Base-by-base conservation (phyloP, 2,329 filamentous ascomycete species). In the Xylaria sp. region DNA sequence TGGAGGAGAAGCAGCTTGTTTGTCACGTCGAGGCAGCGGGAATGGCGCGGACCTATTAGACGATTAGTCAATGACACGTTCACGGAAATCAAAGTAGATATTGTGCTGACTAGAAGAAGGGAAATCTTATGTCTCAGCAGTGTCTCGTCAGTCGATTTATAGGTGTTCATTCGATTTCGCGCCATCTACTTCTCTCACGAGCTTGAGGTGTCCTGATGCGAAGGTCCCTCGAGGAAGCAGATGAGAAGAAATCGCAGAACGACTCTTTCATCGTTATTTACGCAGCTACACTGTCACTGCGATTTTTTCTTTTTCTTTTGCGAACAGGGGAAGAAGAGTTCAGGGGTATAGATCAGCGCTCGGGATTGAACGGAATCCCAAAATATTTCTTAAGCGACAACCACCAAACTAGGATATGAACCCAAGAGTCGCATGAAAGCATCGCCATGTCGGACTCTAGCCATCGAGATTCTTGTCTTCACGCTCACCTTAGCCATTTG, bases 11-110 rank as follows among this genome's bases (percentile, higher is more conserved):
- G 15, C 25, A 12, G 48, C 7, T 55, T 32, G 23, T 23, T 37
- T 55, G 23, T 59, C 34, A 32, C 51, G 51, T 50, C 9, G 65
- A 23, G 13, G 34, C n/a, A 28, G 28, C 15, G 44, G 41, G n/a
- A 25, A 37, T 13, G 4, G 44, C 2, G 37, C 10, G 20, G n/a
- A n/a, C 9, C 32, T 34, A 25, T 10, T 28, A n/a, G 48, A 9
- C 48, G 39, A 34, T 18, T 15, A 2, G 25, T 9, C 23, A 6
- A 37, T 12, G 2, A 37, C n/a, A 9, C 13, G n/a, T 20, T n/a
- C 10, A 28, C 3, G 23, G n/a, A 25, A 23, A 23, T 12, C 13
- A 13, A 32, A 37, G 34, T 37, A 37, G 34, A 37, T 37, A 37
- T 37, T 2, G 7, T 6, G 7, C 34, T 37, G 7, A 37, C 34